These are phyloP conservation scores for Podila minutissima DNA, from an alignment of 192 early-diverging fungal genomes.

Conservation along the genomic window DNA sequence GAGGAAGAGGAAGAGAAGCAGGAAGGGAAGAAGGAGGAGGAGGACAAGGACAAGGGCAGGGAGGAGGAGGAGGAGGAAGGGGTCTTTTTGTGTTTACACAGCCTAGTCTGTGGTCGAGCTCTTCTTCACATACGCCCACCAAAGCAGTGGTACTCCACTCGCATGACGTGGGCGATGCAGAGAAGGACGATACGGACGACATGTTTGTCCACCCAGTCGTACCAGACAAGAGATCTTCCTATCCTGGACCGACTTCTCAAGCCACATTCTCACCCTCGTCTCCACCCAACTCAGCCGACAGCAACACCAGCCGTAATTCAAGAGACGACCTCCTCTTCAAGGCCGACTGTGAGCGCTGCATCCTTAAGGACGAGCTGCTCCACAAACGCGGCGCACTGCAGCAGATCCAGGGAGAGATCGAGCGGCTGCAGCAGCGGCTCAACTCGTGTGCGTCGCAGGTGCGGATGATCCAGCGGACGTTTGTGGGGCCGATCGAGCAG, in stretches of 20 bases:
- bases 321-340: not conserved
- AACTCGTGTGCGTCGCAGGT: not conserved
- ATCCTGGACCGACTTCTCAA: no score
- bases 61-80: not conserved
- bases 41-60: not conserved
- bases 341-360: not conserved
- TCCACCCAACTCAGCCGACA: not conserved
- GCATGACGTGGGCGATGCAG: constrained; percentile 3
- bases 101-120: not conserved
- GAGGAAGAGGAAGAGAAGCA: not conserved
- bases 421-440: constrained; percentile 1
- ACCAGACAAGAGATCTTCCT: no score
- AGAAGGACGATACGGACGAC: not conserved
- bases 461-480: constrained; percentile 4
- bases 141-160: not conserved
- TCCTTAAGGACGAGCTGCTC: not conserved
- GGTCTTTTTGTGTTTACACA: constrained; percentile 1
- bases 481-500: constrained; percentile 2
- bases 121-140: no score
- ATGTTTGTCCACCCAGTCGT: not conserved
- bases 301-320: not conserved
- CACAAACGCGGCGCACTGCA: not conserved
- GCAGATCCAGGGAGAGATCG: not conserved
- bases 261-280: no score
- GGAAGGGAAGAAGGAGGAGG: not conserved